Evolutionary conservation across 108 stramenopile genomes (phyloP), one percentile per base, ranked within the genome.

Genomic region (Skeletonema tropicum): DNA sequence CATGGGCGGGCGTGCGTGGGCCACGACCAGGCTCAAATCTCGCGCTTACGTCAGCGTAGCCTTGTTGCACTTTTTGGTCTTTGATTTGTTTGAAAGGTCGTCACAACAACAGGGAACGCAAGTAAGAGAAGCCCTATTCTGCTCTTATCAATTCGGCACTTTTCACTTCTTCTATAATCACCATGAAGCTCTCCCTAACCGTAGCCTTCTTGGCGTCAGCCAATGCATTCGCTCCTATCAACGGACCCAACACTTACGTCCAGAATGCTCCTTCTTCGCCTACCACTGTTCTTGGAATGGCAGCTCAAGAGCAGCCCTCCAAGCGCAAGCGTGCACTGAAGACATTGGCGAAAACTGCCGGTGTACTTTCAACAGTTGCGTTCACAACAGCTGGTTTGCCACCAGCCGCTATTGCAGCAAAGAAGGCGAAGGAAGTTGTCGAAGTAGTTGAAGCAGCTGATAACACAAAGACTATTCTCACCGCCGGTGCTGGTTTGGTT

Each of bases 381-480:
- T 77, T 92, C 38, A 82, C 87, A n/a, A 82, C 89, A n/a, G 75
- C 86, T 36, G 91, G 87, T 38, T 77, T 84, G 30, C 88, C 91
- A 23, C 84, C 81, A 23, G 84, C 77, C 15, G 90, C 90, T 17
- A 57, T 87, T 29, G 79, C 83, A 13, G 90, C 90, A 5, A 91
- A 89, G 60, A 85, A 88, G 69, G 82, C 84, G 2, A 71, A 76
- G 30, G 80, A 89, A 66, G 91, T 89, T 62, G 85, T 89, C 6
- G 82, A 77, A 45, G 77, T 83, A 11, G 82, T 83, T n/a, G 84
- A 92, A 59, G 84, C 87, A 19, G 86, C 70, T 14, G 85, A 87
- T 45, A 83, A 77, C 55, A 89, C 88, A 60, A 89, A 91, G 66
- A 85, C 86, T 68, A 64, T 91, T n/a, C 66, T 89, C 29, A 83